Base-by-base conservation (phyloP, 805 yeast genomes). In the Spathaspora boniae region DNA sequence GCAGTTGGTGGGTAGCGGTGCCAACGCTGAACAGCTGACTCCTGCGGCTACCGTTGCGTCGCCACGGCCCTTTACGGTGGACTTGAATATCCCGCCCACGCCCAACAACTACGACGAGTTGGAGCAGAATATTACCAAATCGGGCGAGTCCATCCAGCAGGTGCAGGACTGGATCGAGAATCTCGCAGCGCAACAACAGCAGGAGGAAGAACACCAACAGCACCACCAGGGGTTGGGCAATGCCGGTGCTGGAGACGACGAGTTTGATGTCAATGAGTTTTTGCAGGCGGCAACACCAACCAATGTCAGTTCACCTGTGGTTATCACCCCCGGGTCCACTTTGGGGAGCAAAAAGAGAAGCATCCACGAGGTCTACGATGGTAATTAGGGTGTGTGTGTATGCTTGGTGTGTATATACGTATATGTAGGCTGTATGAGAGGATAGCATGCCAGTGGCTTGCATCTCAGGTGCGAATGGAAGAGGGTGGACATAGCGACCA, bases 121-220 rank as follows among this genome's bases (percentile, higher is more conserved):
- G 31, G 77, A 75, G 43, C 65, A 65, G 30, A 75, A 65, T 38
- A 54, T 74, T 8, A 54, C 55, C 32, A 68, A 64, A 45, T 77
- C 75, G 43, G 78, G 77, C 9, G 70, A 66, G 41, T 68, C 77
- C 3, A 62, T 76, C 36, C 74, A 65, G 50, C 79, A 74, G 47
- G 76, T 73, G 2, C 76, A 73, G 48, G 80, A 76, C 41, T 74
- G 79, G 79, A 65, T 74, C 31, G 71, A 62, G 35, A 65, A 54
- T 40, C 43, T 68, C 25, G 53, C 54, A 3, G 40, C 42, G 15
- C 58, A 51, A 31, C 56, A 51, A 18, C 55, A 50, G 29, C 41
- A 43, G 4, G 44, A 39, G n/a, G 48, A 50, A 27, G 38, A 41
- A 30, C 48, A 41, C 31, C 28, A 36, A 19, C 36, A 38, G 9